phyloP scores from a whole-genome alignment of 2,329 filamentous ascomycete species.

The Rhynchosporium secalis region DNA sequence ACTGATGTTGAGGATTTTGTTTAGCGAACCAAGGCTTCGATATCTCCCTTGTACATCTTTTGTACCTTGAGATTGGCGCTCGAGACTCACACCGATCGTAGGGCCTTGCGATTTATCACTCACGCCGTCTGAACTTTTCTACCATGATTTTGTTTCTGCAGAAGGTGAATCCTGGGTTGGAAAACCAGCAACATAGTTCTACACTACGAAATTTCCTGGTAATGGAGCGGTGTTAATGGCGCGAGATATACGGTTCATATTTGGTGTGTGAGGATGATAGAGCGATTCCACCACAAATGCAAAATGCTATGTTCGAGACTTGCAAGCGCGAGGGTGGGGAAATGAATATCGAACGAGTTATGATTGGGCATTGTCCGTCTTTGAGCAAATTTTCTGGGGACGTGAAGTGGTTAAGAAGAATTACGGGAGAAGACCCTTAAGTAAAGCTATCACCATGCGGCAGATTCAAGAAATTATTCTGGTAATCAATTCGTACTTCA shows the following conservation, averaged over 20 bases:
- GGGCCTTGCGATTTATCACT: conserved; percentile 12
- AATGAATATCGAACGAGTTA: conserved; percentile 14
- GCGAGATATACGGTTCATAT: conserved; percentile 19
- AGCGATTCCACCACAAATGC: conserved; percentile 16
- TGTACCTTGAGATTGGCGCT: no score
- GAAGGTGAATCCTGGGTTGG: conserved; percentile 11
- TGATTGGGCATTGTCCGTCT: conserved; percentile 20
- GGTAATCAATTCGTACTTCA: no score
- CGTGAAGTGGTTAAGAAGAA: neutral
- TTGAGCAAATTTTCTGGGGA: conserved; percentile 15
- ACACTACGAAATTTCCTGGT: conserved; percentile 12
- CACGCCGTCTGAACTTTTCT: conserved; percentile 9
- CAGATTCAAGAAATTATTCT: no score
- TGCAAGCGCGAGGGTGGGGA: conserved; percentile 16
- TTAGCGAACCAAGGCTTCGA: neutral
- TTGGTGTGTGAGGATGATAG: conserved; percentile 24
- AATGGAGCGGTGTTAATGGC: conserved; percentile 13
- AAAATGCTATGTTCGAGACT: conserved; percentile 21
- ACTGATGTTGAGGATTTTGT: neutral
- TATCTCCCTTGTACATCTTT: neutral
- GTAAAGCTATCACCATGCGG: neutral
- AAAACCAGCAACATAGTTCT: conserved; percentile 20
- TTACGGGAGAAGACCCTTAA: conserved; percentile 7
- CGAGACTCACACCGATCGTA: neutral
- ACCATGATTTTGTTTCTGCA: conserved; percentile 7